Conservation (phyloP, 805 yeast species). For the Metschnikowia drakensbergensis region DNA sequence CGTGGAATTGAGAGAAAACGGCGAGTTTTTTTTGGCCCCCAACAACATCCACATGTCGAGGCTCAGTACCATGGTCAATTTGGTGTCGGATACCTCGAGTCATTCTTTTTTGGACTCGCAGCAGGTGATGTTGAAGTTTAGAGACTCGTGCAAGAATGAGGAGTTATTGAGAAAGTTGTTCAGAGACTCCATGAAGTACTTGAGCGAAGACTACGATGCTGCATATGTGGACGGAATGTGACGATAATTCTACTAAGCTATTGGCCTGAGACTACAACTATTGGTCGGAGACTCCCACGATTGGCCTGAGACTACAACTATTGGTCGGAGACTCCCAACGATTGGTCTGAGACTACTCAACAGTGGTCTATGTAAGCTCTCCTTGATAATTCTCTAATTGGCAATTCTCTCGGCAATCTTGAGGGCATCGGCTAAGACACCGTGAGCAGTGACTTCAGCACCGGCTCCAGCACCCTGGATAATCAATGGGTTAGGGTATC, state of each 20-base stretch:
- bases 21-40: constrained; percentile 78
- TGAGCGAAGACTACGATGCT: constrained; percentile 32
- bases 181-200: constrained; percentile 51
- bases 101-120: constrained; percentile 57
- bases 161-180: constrained; percentile 49
- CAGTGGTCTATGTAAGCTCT: too few species aligned
- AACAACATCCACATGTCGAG: constrained; percentile 80
- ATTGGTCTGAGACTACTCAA: too few species aligned
- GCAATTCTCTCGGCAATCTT: constrained; percentile 87
- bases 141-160: constrained; percentile 55
- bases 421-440: constrained; percentile 90
- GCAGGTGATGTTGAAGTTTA: constrained; percentile 65
- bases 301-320: too few species aligned
- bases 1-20: constrained; percentile 78
- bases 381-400: constrained; percentile 22
- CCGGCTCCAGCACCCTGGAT: constrained; percentile 97
- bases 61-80: constrained; percentile 44
- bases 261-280: too few species aligned
- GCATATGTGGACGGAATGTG: constrained; percentile 15
- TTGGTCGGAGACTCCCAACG: too few species aligned
- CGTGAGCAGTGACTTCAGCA: constrained; percentile 69
- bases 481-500: constrained; percentile 90
- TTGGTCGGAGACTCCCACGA: too few species aligned
- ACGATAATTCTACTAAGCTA: neutral
- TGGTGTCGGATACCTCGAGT: constrained; percentile 27